Evolutionary conservation across 352 stramenopile species (phyloP), one percentile per base, ranked within the genome.

Genomic region (Phytophthora aleatoria): DNA sequence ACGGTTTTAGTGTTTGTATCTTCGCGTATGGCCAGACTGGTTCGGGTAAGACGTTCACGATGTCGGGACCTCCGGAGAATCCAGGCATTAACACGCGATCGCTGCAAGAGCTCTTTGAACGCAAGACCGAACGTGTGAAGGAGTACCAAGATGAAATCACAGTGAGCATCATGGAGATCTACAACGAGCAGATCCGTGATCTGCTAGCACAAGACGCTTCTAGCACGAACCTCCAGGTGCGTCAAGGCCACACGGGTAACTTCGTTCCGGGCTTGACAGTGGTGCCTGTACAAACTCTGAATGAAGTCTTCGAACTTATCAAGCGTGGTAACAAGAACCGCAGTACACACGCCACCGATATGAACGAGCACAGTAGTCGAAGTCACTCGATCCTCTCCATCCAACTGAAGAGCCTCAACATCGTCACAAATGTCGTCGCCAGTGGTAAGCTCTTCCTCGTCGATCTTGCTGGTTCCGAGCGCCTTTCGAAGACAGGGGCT

Each of bases 151-250:
- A 97, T 61, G 79, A 91, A 31, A 78, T 97, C 58, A 89, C 82
- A 0, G 87, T 98, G 27, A 96, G 85, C 57, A 88, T 99, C 57
- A 88, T 99, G 59, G 96, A 99, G 76, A 98, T 99, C 30, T 97
- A 98, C 76, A 98, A 99, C 65, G 96, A 99, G 65, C 91, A 97
- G 60, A 91, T 99, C 41, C 84, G 90, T 39, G 96, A 99, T 81
- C 77, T 98, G 35, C 63, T 99, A 6, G 85, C 91, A 1, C 92
- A 86, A 41, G 85, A 95, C 45, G 84, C 84, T 33, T 77, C 79
- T 2, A 93, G 65, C 47, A 92, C 84, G 5, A 96, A 94, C 54
- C 67, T 96, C 3, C 86, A 93, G 60, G 85, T 95, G 27, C 87
- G 85, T 2, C 86, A 94, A 66, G 87, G 88, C 10, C 77, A 84